Conservation (phyloP, 176 grass and related monocot species). For the Hyparrhenia diplandra region DNA sequence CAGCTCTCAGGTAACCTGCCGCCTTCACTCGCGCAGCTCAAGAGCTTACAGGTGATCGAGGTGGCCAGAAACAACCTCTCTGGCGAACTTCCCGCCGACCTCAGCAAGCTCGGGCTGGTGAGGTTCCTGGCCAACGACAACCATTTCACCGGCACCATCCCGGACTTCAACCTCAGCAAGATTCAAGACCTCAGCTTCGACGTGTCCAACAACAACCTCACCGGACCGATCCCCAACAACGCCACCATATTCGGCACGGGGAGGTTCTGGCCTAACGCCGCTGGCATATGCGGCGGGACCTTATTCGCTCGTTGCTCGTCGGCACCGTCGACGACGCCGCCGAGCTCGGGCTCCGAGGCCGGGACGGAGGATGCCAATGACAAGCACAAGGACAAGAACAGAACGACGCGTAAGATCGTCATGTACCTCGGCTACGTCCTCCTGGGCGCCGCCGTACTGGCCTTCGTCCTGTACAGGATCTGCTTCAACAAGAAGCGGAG, state of each 20-base stretch:
- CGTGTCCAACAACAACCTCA: slow-evolving; percentile 47
- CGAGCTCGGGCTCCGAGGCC: not conserved
- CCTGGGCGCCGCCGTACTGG: slow-evolving; percentile 35
- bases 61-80: slow-evolving; percentile 48
- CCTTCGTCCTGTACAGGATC: not conserved
- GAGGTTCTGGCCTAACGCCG: slow-evolving; percentile 30
- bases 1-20: slow-evolving; percentile 43
- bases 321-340: not conserved
- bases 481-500: no score
- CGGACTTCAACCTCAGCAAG: slow-evolving; percentile 24
- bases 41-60: slow-evolving; percentile 12
- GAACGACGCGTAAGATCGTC: not conserved
- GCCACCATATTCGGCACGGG: not conserved
- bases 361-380: not conserved
- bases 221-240: slow-evolving; percentile 27
- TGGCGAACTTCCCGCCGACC: slow-evolving; percentile 26
- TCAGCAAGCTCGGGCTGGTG: not conserved
- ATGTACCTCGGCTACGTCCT: slow-evolving; percentile 46
- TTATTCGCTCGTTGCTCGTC: not conserved
- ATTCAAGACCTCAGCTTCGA: not conserved
- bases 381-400: not conserved
- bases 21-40: not conserved
- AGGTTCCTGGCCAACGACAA: slow-evolving; percentile 35
- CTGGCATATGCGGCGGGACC: slow-evolving; percentile 31
- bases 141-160: slow-evolving; percentile 39